phyloP scores from a whole-genome alignment of 352 stramenopile genomes.

The Pythium insidiosum region DNA sequence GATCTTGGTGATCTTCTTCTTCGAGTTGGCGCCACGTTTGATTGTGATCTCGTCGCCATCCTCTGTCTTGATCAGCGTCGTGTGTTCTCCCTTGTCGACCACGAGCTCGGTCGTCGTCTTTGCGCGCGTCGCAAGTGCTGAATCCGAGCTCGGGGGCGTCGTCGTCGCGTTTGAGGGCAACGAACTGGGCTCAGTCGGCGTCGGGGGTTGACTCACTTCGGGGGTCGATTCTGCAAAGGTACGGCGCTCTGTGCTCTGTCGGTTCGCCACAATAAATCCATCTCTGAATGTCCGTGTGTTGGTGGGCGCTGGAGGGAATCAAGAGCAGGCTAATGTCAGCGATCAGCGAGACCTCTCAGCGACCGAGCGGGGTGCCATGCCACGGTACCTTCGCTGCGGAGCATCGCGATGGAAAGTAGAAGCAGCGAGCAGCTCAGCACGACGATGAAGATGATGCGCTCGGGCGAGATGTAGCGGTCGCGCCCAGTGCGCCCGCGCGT shows the following conservation, averaged over 20 bases:
- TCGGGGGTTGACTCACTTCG: neutral
- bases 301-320: neutral
- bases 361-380: no score
- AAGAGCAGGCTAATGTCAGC: no score
- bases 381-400: constrained; percentile 32
- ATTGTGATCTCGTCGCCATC: constrained; percentile 78
- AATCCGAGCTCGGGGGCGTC: neutral
- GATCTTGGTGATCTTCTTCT: constrained; percentile 67
- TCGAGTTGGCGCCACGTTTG: constrained; percentile 42
- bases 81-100: constrained; percentile 20
- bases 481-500: constrained; percentile 7
- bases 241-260: constrained; percentile 12
- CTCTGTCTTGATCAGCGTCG: constrained; percentile 65
- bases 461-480: constrained; percentile 21
- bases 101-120: constrained; percentile 13
- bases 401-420: constrained; percentile 50
- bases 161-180: constrained; percentile 7
- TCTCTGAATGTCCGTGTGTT: constrained; percentile 51
- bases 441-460: constrained; percentile 48
- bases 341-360: no score
- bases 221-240: no score
- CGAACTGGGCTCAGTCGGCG: no score
- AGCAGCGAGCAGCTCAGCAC: constrained; percentile 41
- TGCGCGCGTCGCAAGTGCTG: neutral
- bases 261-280: constrained; percentile 60